Evolutionary conservation across 179 eudicot species (phyloP).

Genomic region (Pouteria campechiana): DNA sequence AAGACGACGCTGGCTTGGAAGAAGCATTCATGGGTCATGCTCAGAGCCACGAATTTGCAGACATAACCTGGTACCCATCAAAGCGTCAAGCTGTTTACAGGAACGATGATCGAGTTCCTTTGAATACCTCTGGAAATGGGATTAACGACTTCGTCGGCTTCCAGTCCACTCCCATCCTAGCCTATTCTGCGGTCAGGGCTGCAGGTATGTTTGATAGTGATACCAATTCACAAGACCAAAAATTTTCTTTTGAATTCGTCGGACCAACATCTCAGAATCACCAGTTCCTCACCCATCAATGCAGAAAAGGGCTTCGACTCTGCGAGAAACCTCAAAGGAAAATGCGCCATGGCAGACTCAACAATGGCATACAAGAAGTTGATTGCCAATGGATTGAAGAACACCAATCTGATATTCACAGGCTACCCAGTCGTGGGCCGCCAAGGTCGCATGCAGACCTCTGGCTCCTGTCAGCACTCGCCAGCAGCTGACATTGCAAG

Average conservation of each 20-base stretch:
- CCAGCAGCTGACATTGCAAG: constrained; percentile 12
- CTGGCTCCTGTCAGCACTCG: constrained; percentile 68
- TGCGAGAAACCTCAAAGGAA: constrained; percentile 30
- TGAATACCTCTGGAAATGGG: constrained; percentile 45
- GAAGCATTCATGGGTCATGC: constrained; percentile 33
- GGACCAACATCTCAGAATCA: too few species aligned
- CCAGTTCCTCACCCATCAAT: too few species aligned
- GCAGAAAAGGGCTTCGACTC: constrained; percentile 54
- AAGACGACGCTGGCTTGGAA: constrained; percentile 41
- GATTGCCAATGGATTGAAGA: constrained; percentile 57
- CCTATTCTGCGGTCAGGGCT: constrained; percentile 38
- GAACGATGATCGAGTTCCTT: constrained; percentile 46
- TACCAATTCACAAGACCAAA: too few species aligned
- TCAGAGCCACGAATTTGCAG: constrained; percentile 58
- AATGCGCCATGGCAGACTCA: constrained; percentile 47
- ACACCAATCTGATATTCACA: constrained; percentile 44
- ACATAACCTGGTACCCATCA: constrained; percentile 82
- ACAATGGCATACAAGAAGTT: constrained; percentile 32
- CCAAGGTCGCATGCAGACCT: constrained; percentile 62
- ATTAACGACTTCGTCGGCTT: constrained; percentile 70
- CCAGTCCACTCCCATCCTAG: constrained; percentile 37
- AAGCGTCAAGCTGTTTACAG: constrained; percentile 48
- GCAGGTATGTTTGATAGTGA: constrained; percentile 35
- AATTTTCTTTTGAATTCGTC: too few species aligned
- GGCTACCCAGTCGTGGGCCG: constrained; percentile 64